Evolutionary conservation across 371 early-diverging fungal genomes (phyloP).

Genomic region (Circinella minor): DNA sequence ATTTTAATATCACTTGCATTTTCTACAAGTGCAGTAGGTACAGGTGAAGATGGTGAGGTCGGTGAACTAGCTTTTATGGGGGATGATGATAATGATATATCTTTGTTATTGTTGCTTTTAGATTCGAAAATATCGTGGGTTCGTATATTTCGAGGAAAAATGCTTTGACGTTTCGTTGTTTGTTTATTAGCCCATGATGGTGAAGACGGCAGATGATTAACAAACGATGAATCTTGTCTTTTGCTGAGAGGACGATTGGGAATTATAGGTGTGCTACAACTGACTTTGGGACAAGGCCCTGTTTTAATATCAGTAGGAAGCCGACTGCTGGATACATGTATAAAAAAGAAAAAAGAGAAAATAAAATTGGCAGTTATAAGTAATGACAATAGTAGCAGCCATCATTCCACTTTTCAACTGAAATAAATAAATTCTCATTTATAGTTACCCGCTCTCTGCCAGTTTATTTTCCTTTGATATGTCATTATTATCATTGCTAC

Average conservation of each 20-base stretch:
- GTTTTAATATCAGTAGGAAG: background rate
- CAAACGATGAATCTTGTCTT: background rate
- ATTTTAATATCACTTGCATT: background rate
- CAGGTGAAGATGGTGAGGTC: background rate
- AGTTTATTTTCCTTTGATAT: too few species aligned
- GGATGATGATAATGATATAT: background rate
- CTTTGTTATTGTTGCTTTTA: background rate
- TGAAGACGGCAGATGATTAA: background rate
- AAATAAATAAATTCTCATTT: too few species aligned
- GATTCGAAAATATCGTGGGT: background rate
- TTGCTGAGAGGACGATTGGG: background rate
- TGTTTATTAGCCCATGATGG: background rate
- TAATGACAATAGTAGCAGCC: too few species aligned
- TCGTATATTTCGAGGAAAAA: background rate
- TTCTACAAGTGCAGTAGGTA: background rate
- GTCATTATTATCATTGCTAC: too few species aligned
- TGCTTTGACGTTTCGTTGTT: background rate
- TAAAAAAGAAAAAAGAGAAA: too few species aligned
- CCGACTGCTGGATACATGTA: background rate
- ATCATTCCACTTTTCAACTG: too few species aligned
- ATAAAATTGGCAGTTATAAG: too few species aligned
- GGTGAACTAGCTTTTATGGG: background rate
- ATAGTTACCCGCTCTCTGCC: too few species aligned
- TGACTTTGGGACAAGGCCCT: background rate
- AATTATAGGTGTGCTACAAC: background rate